Conservation (phyloP, 768 basidiomycete species). For the Tulasnella sp. region DNA sequence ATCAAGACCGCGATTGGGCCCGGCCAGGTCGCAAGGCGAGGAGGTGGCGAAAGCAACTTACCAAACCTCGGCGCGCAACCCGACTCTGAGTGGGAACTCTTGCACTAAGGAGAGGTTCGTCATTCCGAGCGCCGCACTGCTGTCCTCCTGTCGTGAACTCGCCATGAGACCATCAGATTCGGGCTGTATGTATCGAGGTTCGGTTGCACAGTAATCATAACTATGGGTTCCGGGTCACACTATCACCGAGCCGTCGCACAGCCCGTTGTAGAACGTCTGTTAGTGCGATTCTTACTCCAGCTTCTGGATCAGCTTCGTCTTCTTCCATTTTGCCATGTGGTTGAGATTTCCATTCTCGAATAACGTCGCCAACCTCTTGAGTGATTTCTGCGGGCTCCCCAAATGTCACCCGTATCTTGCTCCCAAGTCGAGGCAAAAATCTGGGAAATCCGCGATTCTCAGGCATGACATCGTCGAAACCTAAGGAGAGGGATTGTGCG, state of each 20-base stretch:
- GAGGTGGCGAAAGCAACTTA: not conserved
- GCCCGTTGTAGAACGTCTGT: constrained; percentile 10
- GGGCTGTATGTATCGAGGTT: not conserved
- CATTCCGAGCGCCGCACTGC: not conserved
- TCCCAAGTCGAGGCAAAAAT: constrained; percentile 56
- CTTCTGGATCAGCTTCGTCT: not conserved
- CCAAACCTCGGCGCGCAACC: not conserved
- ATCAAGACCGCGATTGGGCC: not conserved
- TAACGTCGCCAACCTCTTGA: not conserved
- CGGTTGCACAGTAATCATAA: not conserved
- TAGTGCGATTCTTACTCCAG: not conserved
- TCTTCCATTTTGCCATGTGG: not conserved
- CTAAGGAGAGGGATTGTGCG: constrained; percentile 30
- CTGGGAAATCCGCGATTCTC: constrained; percentile 73
- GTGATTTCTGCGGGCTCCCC: constrained; percentile 47
- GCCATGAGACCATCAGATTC: not conserved
- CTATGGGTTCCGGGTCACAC: not conserved
- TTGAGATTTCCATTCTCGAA: constrained; percentile 2
- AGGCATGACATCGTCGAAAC: constrained; percentile 86
- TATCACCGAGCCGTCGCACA: not conserved
- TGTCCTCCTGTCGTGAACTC: not conserved
- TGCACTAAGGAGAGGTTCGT: not conserved
- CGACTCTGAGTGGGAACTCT: not conserved
- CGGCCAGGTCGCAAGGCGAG: not conserved
- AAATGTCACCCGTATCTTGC: constrained; percentile 63